Percentiles rank a stretch among this genome's conserved stretches.
Evolutionary conservation across 2,329 filamentous ascomycete species (phyloP).

Genomic region (Pezicula rhizophila): DNA sequence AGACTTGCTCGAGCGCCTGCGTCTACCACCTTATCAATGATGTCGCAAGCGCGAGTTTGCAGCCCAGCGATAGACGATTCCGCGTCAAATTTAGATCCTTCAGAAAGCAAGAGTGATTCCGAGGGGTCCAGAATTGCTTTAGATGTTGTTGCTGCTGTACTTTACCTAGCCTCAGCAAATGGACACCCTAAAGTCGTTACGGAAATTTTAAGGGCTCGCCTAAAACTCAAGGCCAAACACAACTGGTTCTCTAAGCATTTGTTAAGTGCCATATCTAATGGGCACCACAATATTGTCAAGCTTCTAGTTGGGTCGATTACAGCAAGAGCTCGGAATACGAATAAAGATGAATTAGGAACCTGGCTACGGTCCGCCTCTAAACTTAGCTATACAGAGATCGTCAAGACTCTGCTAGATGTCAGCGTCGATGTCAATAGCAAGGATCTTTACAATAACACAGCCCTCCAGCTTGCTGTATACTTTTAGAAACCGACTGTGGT

Average conservation of each 20-base stretch:
- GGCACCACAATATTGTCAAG: background rate
- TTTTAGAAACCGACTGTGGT: background rate
- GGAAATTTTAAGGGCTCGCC: background rate
- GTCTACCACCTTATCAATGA: background rate
- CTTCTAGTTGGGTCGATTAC: background rate
- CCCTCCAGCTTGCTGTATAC: background rate
- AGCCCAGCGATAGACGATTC: background rate
- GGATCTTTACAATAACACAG: background rate
- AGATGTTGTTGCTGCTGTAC: background rate
- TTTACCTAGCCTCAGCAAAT: background rate
- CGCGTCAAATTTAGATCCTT: background rate
- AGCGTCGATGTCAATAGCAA: background rate
- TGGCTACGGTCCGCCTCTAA: background rate
- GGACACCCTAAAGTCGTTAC: background rate
- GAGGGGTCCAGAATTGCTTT: background rate
- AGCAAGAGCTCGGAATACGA: background rate
- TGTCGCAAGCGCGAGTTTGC: background rate
- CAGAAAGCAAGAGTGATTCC: background rate
- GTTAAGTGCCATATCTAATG: background rate
- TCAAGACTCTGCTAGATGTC: background rate
- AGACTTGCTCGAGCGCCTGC: background rate
- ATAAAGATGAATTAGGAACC: background rate
- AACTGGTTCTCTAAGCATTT: background rate
- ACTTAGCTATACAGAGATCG: background rate
- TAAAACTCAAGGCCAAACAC: background rate